Conservation (phyloP, 202 grass and related monocot species). For the Brachypodium distachyon region DNA sequence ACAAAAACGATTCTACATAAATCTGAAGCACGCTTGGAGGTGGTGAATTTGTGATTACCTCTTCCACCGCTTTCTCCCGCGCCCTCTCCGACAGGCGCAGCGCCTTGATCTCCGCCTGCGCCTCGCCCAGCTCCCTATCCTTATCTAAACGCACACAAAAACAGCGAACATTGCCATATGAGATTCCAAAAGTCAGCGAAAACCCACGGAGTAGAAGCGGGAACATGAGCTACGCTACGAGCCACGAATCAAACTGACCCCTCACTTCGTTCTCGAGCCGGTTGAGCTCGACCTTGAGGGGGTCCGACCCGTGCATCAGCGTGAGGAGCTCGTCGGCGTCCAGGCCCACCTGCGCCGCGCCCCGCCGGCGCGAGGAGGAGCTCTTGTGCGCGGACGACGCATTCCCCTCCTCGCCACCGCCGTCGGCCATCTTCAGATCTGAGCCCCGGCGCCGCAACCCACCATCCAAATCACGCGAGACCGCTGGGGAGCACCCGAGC, state of each 20-base stretch:
- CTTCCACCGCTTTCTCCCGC: constrained; percentile 78
- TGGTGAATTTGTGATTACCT: no score
- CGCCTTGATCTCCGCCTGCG: constrained; percentile 78
- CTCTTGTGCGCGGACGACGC: constrained; percentile 45
- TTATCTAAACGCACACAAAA: constrained; percentile 42
- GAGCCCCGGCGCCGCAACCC: constrained; percentile 14
- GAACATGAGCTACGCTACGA: neutral
- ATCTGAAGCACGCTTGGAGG: neutral
- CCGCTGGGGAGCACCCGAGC: neutral
- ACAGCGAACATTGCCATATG: neutral
- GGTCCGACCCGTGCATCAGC: constrained; percentile 96
- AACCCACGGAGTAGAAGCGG: neutral
- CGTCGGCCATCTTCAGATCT: constrained; percentile 76
- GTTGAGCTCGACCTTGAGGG: constrained; percentile 94
- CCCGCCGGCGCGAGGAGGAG: constrained; percentile 44
- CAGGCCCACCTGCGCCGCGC: constrained; percentile 44
- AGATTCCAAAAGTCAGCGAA: neutral
- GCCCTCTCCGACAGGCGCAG: constrained; percentile 82
- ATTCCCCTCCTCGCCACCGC: constrained; percentile 44
- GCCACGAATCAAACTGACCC: constrained; percentile 61
- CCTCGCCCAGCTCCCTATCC: constrained; percentile 80
- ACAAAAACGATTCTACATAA: neutral
- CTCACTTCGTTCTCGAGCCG: constrained; percentile 94
- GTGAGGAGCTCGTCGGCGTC: constrained; percentile 79
- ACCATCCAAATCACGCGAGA: constrained; percentile 8